Evolutionary conservation across 2,329 filamentous ascomycete genomes (phyloP).

Genomic region (Aspergillus caelatus): DNA sequence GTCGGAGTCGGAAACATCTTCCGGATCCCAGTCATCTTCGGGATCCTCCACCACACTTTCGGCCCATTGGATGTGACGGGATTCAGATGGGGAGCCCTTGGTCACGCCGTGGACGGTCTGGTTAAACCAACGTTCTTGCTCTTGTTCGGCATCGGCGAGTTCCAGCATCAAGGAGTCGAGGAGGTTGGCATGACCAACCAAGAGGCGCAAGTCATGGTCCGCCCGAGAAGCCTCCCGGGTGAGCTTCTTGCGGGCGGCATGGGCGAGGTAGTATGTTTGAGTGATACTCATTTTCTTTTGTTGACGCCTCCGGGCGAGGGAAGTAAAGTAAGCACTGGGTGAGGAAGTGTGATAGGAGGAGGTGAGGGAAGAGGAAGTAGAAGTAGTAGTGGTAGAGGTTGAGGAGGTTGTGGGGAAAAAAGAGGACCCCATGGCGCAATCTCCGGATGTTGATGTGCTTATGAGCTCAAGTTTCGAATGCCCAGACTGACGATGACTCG

Average conservation of each 20-base stretch:
- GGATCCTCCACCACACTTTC: constrained; percentile 74
- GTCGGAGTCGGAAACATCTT: constrained; percentile 61
- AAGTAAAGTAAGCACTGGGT: constrained; percentile 44
- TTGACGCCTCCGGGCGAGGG: constrained; percentile 43
- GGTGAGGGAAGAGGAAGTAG: constrained; percentile 20
- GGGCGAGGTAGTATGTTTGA: constrained; percentile 97
- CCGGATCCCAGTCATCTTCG: constrained; percentile 70
- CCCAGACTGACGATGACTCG: constrained; percentile 27
- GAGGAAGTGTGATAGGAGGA: constrained; percentile 31
- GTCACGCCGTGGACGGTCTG: constrained; percentile 80
- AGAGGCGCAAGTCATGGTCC: constrained; percentile 91
- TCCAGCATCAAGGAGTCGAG: constrained; percentile 92
- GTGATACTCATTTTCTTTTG: constrained; percentile 96
- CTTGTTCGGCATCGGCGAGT: constrained; percentile 88
- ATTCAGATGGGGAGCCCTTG: constrained; percentile 56
- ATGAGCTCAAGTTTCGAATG: constrained; percentile 26
- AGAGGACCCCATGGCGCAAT: constrained; percentile 29
- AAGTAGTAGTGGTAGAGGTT: constrained; percentile 18
- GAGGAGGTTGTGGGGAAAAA: constrained; percentile 15
- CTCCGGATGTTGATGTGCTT: constrained; percentile 27
- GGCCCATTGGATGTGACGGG: constrained; percentile 82
- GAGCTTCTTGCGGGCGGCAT: constrained; percentile 95
- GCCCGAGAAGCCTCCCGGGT: constrained; percentile 84
- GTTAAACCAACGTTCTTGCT: constrained; percentile 98
- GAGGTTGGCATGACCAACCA: constrained; percentile 97